A percentile compares a stretch with the other conserved stretches of the same genome.
These are phyloP conservation scores for Sphaerostilbella broomeana DNA, from an alignment of 2,329 filamentous ascomycete species.

Conservation along the genomic window DNA sequence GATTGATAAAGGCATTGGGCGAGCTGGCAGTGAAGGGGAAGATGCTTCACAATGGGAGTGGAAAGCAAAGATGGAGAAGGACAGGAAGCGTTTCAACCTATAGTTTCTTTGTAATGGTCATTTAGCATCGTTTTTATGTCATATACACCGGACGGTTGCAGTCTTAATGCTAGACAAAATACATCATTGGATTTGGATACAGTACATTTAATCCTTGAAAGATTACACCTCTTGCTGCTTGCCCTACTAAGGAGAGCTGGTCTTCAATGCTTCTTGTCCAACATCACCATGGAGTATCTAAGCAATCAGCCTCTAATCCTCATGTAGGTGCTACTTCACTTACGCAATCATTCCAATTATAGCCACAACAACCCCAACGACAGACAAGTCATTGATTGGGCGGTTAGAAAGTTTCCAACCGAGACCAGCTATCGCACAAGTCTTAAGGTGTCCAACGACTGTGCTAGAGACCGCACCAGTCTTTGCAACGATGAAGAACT, in stretches of 20 bases:
- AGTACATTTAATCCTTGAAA: no score
- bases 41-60: constrained; percentile 89
- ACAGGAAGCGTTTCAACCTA: constrained; percentile 87
- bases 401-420: constrained; percentile 53
- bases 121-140: background rate
- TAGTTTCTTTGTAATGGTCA: constrained; percentile 33
- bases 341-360: constrained; percentile 52
- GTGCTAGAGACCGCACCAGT: constrained; percentile 59
- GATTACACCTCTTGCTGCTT: no score
- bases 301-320: constrained; percentile 7
- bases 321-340: no score
- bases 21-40: constrained; percentile 60
- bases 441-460: constrained; percentile 60
- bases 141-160: background rate
- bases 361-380: constrained; percentile 49
- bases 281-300: constrained; percentile 44
- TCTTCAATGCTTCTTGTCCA: constrained; percentile 34
- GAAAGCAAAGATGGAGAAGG: constrained; percentile 93
- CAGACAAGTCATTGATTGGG: constrained; percentile 48
- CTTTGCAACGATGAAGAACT: constrained; percentile 56
- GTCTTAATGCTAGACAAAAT: no score
- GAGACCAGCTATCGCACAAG: constrained; percentile 57
- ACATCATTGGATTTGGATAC: no score
- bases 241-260: no score
- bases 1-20: constrained; percentile 80